phyloP scores from a whole-genome alignment of 495 filamentous ascomycete species.

The Darksidea phi region DNA sequence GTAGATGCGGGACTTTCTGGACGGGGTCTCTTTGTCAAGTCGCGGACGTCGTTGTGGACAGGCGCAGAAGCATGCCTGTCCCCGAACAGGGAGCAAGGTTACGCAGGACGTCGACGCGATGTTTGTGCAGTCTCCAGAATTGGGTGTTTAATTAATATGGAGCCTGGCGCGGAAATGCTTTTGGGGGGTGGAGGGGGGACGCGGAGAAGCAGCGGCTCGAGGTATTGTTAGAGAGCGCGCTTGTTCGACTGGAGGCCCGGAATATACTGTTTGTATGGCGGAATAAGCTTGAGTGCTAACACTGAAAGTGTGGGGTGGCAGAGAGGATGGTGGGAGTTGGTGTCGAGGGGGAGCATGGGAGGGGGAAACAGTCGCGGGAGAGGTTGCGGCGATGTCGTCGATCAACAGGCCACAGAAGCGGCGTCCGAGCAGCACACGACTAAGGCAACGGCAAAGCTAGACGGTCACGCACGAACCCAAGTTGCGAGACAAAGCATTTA shows the following conservation, averaged over 20 bases:
- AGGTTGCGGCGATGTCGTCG: neutral
- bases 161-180: conserved; percentile 19
- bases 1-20: neutral
- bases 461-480: neutral
- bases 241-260: neutral
- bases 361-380: neutral
- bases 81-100: conserved; percentile 1
- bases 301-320: neutral
- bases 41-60: conserved; percentile 17
- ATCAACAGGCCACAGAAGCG: neutral
- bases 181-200: conserved; percentile 15
- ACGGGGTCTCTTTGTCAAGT: conserved; percentile 11
- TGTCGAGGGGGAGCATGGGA: neutral
- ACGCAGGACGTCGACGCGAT: conserved; percentile 7
- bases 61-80: conserved; percentile 33
- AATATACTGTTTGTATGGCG: conserved; percentile 15
- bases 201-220: conserved; percentile 1
- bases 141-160: conserved; percentile 30
- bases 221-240: conserved; percentile 15
- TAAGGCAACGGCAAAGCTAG: neutral
- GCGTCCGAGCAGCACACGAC: neutral
- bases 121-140: conserved; percentile 8
- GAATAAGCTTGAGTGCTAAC: conserved; percentile 21
- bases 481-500: neutral
- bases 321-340: neutral